Base-by-base conservation (phyloP, 306 rosid genomes). In the Trifolium subterraneum region DNA sequence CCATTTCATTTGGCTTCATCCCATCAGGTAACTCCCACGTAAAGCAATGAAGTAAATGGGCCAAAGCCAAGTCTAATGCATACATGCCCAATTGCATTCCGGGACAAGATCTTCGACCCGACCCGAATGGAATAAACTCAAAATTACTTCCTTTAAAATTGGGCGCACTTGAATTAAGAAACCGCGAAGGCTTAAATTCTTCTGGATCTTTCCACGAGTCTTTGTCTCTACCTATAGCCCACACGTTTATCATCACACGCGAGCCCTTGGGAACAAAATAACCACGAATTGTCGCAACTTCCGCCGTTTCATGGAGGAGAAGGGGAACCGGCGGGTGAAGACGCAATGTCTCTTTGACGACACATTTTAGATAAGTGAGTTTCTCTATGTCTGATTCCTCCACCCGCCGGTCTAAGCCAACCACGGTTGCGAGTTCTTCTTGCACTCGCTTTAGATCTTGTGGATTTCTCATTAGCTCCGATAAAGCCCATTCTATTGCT, bases 31-130 rank as follows among this genome's bases (percentile, higher is more conserved):
- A 73, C 59, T 88, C 86, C 97, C 97, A 92, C 8, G 75, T 82
- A 73, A 92, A 92, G 23, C 96, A 89, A 12, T 92, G 97, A 29
- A 89, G 85, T 23, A 92, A 76, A 73, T 89, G 90, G 0, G 89
- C 89, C 75, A 92, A 83, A 2, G 91, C 88, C 59, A 89, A 19
- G 68, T 89, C 93, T 45, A 92, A 74, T 7, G 93, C 73, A 68
- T 88, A 92, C 0, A 92, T 70, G 8, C 92, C 96, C 33, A 92
- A 78, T 22, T 88, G 93, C 96, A 92, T 92, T 0, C 97, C 97
- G 3, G 97, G 97, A 60, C 97, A 92, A 0, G 97, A 92, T 75
- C 96, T 84, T 42, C 97, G 87, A 70, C 97, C 97, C 7, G 96
- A 92, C 41, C 97, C 97, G 45, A 92, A 92, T 0, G 97, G 97